These are phyloP conservation scores for Bacidia rubella DNA, from an alignment of 495 filamentous ascomycete genomes.

Conservation along the genomic window DNA sequence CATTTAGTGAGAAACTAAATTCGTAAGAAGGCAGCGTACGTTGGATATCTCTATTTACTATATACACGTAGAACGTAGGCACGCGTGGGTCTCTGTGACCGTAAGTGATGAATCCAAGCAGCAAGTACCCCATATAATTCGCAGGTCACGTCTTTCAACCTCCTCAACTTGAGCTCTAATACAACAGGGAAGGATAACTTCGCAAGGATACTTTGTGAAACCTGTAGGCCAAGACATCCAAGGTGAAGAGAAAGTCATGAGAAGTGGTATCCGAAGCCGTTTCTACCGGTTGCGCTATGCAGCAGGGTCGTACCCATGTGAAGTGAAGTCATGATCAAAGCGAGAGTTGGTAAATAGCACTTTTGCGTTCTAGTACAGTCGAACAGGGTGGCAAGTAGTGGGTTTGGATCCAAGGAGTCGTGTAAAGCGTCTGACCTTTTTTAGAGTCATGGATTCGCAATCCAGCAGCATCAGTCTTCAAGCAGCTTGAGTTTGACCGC, in stretches of 20 bases:
- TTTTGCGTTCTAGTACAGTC: neutral
- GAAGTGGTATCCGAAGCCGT: neutral
- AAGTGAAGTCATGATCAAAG: neutral
- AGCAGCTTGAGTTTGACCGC: constrained; percentile 37
- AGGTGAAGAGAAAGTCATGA: neutral
- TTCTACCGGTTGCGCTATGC: neutral
- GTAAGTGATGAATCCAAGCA: neutral
- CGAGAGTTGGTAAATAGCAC: neutral
- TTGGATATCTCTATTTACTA: neutral
- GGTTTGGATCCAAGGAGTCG: neutral
- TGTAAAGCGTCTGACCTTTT: neutral
- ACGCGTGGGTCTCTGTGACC: neutral
- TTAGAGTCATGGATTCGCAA: too few species aligned
- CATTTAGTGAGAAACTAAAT: too few species aligned
- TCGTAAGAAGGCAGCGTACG: neutral
- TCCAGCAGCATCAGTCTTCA: constrained; percentile 15
- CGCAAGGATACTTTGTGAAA: neutral
- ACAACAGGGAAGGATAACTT: neutral
- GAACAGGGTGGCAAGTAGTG: neutral
- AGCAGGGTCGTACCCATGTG: neutral
- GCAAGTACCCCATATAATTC: neutral
- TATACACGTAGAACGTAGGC: neutral
- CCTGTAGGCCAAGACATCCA: neutral
- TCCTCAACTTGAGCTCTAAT: neutral
- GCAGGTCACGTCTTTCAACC: neutral